phyloP scores from a whole-genome alignment of 2,329 filamentous ascomycete species.

The Cercospora citrullina region DNA sequence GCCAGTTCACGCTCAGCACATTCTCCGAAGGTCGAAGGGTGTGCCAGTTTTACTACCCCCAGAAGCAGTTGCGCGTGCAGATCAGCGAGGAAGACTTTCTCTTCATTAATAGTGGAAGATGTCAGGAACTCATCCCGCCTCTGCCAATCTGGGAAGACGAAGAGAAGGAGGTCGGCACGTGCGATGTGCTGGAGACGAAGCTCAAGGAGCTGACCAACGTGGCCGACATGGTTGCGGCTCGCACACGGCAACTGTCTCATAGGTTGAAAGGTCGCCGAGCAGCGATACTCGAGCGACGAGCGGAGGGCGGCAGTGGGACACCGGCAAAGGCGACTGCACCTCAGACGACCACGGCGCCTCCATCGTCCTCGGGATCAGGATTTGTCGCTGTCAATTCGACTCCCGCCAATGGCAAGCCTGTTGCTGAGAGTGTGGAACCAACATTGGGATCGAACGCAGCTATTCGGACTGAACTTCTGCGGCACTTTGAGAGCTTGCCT shows the following conservation, averaged over 20 bases:
- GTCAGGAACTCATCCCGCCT: slow-evolving; percentile 78
- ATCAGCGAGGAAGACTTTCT: slow-evolving; percentile 87
- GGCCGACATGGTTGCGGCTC: slow-evolving; percentile 70
- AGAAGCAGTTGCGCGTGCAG: slow-evolving; percentile 78
- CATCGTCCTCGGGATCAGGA: slow-evolving; percentile 39
- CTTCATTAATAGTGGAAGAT: slow-evolving; percentile 76
- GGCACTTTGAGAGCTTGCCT: slow-evolving; percentile 62
- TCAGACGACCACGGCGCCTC: slow-evolving; percentile 36
- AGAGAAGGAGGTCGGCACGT: slow-evolving; percentile 76
- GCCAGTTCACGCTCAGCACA: slow-evolving; percentile 72
- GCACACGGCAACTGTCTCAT: slow-evolving; percentile 78
- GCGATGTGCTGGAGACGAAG: slow-evolving; percentile 80
- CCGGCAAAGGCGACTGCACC: slow-evolving; percentile 36
- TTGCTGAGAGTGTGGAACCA: slow-evolving; percentile 37
- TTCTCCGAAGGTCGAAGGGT: slow-evolving; percentile 67
- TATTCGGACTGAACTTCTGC: slow-evolving; percentile 60
- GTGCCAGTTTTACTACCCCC: slow-evolving; percentile 70
- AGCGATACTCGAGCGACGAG: slow-evolving; percentile 67
- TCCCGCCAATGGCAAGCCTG: slow-evolving; percentile 30
- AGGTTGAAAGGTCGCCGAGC: slow-evolving; percentile 71
- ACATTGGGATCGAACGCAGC: slow-evolving; percentile 50
- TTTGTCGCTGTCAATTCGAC: slow-evolving; percentile 61
- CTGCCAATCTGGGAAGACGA: slow-evolving; percentile 84
- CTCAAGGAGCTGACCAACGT: slow-evolving; percentile 74
- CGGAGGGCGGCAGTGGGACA: slow-evolving; percentile 42